Percentiles rank a stretch among this genome's conserved stretches.
These are phyloP conservation scores for Termitomyces sp. DNA, from an alignment of 768 basidiomycete species.

Conservation along the genomic window DNA sequence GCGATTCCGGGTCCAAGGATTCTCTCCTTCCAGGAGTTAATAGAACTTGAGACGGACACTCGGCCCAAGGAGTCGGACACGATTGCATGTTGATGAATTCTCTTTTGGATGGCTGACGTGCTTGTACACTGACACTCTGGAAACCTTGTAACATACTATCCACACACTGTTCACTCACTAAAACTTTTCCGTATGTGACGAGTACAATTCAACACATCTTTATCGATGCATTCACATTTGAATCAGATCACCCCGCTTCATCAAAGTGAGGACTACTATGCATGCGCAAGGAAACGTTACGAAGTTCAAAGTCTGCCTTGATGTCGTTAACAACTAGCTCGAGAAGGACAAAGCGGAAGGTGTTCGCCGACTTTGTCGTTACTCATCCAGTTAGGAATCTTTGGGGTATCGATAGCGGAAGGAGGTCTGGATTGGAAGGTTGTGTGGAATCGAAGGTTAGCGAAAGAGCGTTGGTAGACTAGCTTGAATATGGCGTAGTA, in stretches of 20 bases:
- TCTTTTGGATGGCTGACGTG: neutral
- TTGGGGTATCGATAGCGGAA: neutral
- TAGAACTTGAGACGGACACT: neutral
- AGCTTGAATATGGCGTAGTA: too few relatives aligned
- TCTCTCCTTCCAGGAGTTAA: constrained; percentile 9
- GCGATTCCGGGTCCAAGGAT: constrained; percentile 10
- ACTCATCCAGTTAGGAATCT: neutral
- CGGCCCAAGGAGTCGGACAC: neutral
- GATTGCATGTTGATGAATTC: neutral
- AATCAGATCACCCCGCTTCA: too few relatives aligned
- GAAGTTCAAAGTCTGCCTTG: neutral
- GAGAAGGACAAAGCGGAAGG: too few relatives aligned
- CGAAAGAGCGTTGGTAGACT: too few relatives aligned
- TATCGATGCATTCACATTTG: too few relatives aligned
- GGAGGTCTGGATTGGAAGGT: neutral
- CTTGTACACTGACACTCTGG: neutral
- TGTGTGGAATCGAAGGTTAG: too few relatives aligned
- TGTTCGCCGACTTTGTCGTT: too few relatives aligned
- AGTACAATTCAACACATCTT: neutral
- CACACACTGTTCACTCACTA: neutral
- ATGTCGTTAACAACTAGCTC: neutral
- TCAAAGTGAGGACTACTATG: neutral
- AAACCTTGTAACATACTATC: neutral
- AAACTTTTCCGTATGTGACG: neutral
- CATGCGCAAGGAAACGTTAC: too few relatives aligned